These are phyloP conservation scores for Sclerotinia subarctica DNA, from an alignment of 2,329 filamentous ascomycete genomes.

Conservation along the genomic window DNA sequence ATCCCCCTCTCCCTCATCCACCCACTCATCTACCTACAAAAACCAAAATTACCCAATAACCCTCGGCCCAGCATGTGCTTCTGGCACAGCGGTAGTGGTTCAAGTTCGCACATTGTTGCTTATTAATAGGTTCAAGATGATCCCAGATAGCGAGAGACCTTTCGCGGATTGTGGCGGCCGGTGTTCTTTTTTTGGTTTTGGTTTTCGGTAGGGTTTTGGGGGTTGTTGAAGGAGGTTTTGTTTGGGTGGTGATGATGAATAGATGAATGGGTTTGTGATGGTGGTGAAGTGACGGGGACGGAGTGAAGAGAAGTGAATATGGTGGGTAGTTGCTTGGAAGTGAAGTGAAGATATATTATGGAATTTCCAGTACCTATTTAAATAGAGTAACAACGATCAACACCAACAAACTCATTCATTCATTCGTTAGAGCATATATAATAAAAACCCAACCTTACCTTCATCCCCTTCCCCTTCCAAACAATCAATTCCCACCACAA, in stretches of 20 bases:
- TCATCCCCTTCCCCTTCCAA: no score
- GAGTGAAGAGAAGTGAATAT: background rate
- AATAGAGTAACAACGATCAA: no score
- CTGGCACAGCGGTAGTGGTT: constrained; percentile 15
- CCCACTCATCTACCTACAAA: background rate
- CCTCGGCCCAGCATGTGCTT: constrained; percentile 5
- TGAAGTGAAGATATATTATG: no score
- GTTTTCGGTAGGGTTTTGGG: background rate
- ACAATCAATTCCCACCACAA: no score
- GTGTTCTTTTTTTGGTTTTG: background rate
- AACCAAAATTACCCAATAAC: background rate
- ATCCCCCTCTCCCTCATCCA: background rate
- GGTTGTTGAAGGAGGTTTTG: background rate
- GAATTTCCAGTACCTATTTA: no score
- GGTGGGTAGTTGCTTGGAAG: background rate
- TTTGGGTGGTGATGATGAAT: no score
- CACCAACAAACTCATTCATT: no score
- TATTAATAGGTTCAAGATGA: constrained; percentile 9
- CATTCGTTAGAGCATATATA: no score
- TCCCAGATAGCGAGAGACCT: constrained; percentile 17
- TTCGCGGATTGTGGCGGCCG: constrained; percentile 15
- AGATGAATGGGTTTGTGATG: no score
- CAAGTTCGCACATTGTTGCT: constrained; percentile 2
- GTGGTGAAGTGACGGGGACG: background rate
- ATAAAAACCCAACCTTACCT: no score